Evolutionary conservation across 768 basidiomycete species (phyloP).

Genomic region (Cantharellus anzutake): DNA sequence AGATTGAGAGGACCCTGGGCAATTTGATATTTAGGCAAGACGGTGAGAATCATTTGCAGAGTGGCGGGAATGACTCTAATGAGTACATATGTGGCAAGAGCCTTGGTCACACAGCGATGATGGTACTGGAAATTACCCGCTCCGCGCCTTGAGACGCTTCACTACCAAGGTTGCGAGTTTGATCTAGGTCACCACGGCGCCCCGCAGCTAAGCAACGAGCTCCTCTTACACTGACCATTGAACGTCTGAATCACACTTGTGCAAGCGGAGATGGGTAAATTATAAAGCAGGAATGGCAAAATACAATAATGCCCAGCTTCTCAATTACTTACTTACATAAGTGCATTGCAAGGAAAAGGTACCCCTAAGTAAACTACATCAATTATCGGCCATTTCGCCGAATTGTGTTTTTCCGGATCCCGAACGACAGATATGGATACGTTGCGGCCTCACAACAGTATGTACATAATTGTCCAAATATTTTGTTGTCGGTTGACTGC

Average conservation of each 20-base stretch:
- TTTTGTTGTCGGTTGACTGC: no score
- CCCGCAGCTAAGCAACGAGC: background rate
- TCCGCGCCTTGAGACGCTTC: background rate
- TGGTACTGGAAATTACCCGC: background rate
- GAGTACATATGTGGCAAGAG: background rate
- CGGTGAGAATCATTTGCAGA: background rate
- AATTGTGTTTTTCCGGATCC: no score
- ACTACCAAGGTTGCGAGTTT: background rate
- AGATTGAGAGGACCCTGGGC: background rate
- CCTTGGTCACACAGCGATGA: background rate
- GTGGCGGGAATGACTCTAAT: background rate
- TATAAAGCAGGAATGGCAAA: background rate
- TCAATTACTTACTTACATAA: background rate
- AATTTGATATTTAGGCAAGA: background rate
- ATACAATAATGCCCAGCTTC: background rate
- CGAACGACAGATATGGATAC: no score
- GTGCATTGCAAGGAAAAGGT: background rate
- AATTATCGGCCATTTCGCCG: background rate
- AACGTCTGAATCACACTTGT: background rate
- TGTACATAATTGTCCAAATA: no score
- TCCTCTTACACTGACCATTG: background rate
- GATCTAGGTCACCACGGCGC: background rate
- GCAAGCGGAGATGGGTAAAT: background rate
- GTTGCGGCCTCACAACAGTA: no score
- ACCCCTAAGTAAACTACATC: background rate